phyloP scores from a whole-genome alignment of 257 asterid species.

The Knoxia roxburghii region DNA sequence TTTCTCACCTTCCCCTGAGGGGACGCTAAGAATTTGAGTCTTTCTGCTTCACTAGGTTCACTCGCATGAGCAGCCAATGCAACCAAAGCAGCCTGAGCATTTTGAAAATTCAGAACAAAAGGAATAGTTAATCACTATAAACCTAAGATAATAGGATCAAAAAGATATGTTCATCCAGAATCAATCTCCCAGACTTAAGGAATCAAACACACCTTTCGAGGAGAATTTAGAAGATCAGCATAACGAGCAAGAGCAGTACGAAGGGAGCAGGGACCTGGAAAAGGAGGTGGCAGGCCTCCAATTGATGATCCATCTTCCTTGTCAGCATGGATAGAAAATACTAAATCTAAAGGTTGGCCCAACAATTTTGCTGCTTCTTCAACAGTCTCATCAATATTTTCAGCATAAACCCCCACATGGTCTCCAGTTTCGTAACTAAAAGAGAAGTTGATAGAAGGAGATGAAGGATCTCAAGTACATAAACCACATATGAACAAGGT shows the following conservation, averaged over 20 bases:
- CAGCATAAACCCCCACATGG: constrained; percentile 71
- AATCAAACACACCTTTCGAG: constrained; percentile 44
- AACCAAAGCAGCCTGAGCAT: constrained; percentile 57
- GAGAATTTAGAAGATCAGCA: constrained; percentile 71
- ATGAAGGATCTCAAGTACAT: constrained; percentile 3
- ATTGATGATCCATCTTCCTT: constrained; percentile 60
- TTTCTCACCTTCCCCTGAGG: constrained; percentile 69
- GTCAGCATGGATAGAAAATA: constrained; percentile 55
- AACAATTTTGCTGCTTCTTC: constrained; percentile 60
- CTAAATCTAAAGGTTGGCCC: constrained; percentile 47
- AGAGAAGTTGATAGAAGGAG: constrained; percentile 10
- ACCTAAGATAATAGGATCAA: neutral
- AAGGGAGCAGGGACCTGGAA: constrained; percentile 74
- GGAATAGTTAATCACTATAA: constrained; percentile 7
- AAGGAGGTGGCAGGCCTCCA: constrained; percentile 70
- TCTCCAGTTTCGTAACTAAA: constrained; percentile 77
- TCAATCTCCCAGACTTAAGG: neutral
- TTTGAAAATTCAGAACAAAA: neutral
- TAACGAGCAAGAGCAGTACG: constrained; percentile 56
- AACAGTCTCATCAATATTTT: constrained; percentile 55
- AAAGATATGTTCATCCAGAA: neutral
- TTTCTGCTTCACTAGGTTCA: constrained; percentile 60
- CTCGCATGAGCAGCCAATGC: constrained; percentile 71
- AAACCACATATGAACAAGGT: neutral
- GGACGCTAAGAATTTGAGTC: constrained; percentile 59